phyloP scores from a whole-genome alignment of 768 basidiomycete species.

The Amanita fuliginea region DNA sequence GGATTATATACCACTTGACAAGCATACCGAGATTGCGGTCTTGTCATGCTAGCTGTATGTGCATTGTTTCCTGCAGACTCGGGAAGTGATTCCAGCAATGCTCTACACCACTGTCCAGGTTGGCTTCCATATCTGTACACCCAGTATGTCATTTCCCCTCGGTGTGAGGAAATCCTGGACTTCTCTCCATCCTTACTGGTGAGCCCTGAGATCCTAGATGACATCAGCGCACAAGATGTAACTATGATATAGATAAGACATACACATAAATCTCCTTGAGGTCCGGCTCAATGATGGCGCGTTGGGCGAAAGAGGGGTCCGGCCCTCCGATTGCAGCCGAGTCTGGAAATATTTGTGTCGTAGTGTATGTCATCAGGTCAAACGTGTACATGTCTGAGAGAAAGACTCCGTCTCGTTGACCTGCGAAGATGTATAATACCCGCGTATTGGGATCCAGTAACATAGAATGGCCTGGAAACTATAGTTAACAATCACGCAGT shows the following conservation, averaged over 20 bases:
- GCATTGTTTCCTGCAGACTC: background rate
- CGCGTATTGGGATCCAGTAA: constrained; percentile 51
- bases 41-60: constrained; percentile 14
- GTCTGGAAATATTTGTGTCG: constrained; percentile 52
- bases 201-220: constrained; percentile 50
- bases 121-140: constrained; percentile 49
- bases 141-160: constrained; percentile 49
- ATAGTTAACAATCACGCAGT: background rate
- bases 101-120: constrained; percentile 58
- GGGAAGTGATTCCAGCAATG: constrained; percentile 26
- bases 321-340: constrained; percentile 54
- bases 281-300: constrained; percentile 56
- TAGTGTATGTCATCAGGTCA: constrained; percentile 45
- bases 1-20: constrained; percentile 72
- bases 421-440: constrained; percentile 63
- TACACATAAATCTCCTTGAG: constrained; percentile 68
- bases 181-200: constrained; percentile 29
- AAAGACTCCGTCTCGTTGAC: constrained; percentile 55
- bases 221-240: background rate
- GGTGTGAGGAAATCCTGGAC: constrained; percentile 26
- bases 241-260: constrained; percentile 13
- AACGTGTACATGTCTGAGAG: constrained; percentile 72
- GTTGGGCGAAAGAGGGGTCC: constrained; percentile 62
- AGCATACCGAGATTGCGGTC: constrained; percentile 59
- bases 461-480: constrained; percentile 63